Evolutionary conservation across 768 basidiomycete species (phyloP).

Genomic region (Phlebiopsis gigantea): DNA sequence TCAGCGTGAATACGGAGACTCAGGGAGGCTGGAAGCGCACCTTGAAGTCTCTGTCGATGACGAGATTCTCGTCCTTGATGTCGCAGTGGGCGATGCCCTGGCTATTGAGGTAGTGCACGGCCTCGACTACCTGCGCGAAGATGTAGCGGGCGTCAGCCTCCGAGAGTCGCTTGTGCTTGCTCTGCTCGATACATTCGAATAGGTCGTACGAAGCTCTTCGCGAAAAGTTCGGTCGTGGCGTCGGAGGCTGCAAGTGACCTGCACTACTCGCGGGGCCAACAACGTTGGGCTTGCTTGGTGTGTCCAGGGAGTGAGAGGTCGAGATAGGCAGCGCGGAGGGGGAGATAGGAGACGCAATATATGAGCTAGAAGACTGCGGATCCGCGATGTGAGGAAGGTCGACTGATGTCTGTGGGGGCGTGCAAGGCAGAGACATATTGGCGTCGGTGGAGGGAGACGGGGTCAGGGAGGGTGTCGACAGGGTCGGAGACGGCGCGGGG

Average conservation of each 20-base stretch:
- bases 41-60: conserved; percentile 70
- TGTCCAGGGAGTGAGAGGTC: background rate
- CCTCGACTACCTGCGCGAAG: conserved; percentile 84
- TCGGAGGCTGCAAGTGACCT: conserved; percentile 9
- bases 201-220: conserved; percentile 85
- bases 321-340: too few species aligned
- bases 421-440: conserved; percentile 35
- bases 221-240: conserved; percentile 34
- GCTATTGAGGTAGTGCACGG: conserved; percentile 72
- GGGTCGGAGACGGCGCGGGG: conserved; percentile 42
- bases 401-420: conserved; percentile 27
- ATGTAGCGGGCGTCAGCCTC: conserved; percentile 78
- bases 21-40: conserved; percentile 30
- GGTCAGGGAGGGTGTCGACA: conserved; percentile 52
- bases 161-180: conserved; percentile 68
- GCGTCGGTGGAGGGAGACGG: conserved; percentile 50
- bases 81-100: conserved; percentile 92
- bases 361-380: background rate
- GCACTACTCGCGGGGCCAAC: background rate
- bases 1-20: conserved; percentile 10
- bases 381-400: background rate
- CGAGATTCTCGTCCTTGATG: conserved; percentile 94
- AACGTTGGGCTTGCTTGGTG: background rate
- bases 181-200: conserved; percentile 93
- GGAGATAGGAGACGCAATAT: background rate